Base-by-base conservation (phyloP, 2,329 filamentous ascomycete genomes). In the Cytospora chrysosperma region DNA sequence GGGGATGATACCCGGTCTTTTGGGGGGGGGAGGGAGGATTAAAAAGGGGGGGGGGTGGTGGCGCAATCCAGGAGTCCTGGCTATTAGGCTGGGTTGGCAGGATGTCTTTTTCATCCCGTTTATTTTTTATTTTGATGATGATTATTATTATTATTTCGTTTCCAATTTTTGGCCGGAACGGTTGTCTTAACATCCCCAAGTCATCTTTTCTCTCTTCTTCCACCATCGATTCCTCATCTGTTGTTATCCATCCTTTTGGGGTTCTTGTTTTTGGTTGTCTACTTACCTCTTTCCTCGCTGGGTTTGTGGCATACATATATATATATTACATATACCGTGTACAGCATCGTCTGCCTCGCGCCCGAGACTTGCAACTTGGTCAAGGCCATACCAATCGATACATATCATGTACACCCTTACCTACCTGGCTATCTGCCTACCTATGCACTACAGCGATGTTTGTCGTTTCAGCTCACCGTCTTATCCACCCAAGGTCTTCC, bases 401-500 rank as follows among this genome's bases (percentile, higher is more conserved):
- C 43, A 61, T 26, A 37, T 55, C 52, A 56, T 61, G 59, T 61
- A 61, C 52, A 56, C 40, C 34, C 15, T 49, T n/a, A 37, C 15
- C 34, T 37, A 37, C 56, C 40, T n/a, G n/a, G n/a, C n/a, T n/a
- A n/a, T n/a, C n/a, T n/a, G n/a, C n/a, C n/a, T n/a, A n/a, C n/a
- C n/a, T n/a, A n/a, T n/a, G n/a, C n/a, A n/a, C n/a, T n/a, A 50
- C 28, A 56, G 59, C 59, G 59, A 54, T 61, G 19, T n/a, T 13
- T 32, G 12, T 32, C 3, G 8, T 21, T 27, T 19, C 10, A 47
- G 19, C 49, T 32, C 32, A 7, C 21, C 10, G 5, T 19, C 47
- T 21, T n/a, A n/a, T n/a, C 32, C 17, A 53, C n/a, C n/a, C 19
- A 49, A 26, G 59, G 10, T 34, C 34, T 4, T 21, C 28, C 51